Base-by-base conservation (phyloP, 371 early-diverging fungal species). In the Mortierella sp. region DNA sequence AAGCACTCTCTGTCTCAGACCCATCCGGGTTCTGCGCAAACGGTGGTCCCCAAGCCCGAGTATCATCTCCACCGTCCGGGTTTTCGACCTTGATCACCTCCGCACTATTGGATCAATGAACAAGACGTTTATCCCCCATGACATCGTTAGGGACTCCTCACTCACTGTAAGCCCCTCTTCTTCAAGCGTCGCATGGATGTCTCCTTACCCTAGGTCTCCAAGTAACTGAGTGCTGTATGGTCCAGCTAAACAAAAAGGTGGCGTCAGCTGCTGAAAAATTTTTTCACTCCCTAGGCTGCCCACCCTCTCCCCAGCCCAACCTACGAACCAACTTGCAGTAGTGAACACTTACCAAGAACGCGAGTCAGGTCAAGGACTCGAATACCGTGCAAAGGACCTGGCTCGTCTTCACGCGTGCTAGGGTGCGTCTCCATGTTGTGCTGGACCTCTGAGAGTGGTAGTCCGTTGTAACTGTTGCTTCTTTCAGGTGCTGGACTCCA, bases 1-100 rank as follows among this genome's bases (percentile, higher is more conserved):
- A 97, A 13, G 96, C 94, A 57, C 91, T 89, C 66, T 96, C 95
- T 13, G 54, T 53, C 21, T 65, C 66, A 3, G 60, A 19, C 5
- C 27, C 53, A 31, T 85, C 85, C 27, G 71, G 66, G 59, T 82
- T 86, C 51, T 63, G 53, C 16, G 86, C 83, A 81, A 86, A 91
- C 4, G 92, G 91, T 7, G 93, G 91, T 0, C 94, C 94, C 95
- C 95, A 96, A 9, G 85, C 67, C 5, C 95, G 86, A 0, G 96
- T 95, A 70, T 96, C 96, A 67, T 95, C 96, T 29, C 91, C 91
- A 13, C 85, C 84, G 22, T 84, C 67, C 31, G 95, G 95, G 37
- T 91, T 86, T 76, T 96, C 97, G 29, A 96, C 79, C 60, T 96
- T 96, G 78, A 95, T 90, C 3, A 96, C 88, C 27, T 95, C 94